Evolutionary conservation across 139 green algal genomes (phyloP).

Genomic region (Pleodorina starrii): DNA sequence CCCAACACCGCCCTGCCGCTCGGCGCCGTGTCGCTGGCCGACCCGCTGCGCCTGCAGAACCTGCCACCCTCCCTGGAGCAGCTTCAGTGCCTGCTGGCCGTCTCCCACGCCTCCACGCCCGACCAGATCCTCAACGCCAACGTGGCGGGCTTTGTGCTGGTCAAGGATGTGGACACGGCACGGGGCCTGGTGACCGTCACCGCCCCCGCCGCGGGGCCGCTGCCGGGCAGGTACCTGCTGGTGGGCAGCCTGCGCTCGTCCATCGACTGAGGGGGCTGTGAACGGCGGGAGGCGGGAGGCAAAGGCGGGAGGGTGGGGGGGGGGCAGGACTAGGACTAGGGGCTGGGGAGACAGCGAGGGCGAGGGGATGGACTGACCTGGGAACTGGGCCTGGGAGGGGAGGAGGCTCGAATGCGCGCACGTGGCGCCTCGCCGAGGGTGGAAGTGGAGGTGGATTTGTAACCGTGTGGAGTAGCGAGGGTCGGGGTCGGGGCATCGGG

Average conservation of each 20-base stretch:
- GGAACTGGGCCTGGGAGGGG: too few relatives aligned
- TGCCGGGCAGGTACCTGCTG: constrained; percentile 88
- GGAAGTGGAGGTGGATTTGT: too few relatives aligned
- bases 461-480: too few relatives aligned
- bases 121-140: constrained; percentile 77
- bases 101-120: constrained; percentile 84
- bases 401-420: too few relatives aligned
- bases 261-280: constrained; percentile 61
- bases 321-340: too few relatives aligned
- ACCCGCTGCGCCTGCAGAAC: constrained; percentile 75
- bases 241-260: constrained; percentile 69
- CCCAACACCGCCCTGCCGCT: constrained; percentile 89
- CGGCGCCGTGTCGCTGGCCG: constrained; percentile 67
- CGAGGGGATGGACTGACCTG: too few relatives aligned
- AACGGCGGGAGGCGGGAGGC: too few relatives aligned
- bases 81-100: constrained; percentile 87
- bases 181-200: constrained; percentile 82
- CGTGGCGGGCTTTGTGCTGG: constrained; percentile 86
- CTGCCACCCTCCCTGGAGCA: constrained; percentile 67
- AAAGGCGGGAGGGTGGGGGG: too few relatives aligned
- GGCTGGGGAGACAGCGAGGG: too few relatives aligned
- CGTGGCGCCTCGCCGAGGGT: too few relatives aligned
- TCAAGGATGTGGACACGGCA: constrained; percentile 77
- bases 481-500: too few relatives aligned
- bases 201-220: constrained; percentile 74